Base-by-base conservation (phyloP, 2,329 filamentous ascomycete species). In the Huntiella savannae region DNA sequence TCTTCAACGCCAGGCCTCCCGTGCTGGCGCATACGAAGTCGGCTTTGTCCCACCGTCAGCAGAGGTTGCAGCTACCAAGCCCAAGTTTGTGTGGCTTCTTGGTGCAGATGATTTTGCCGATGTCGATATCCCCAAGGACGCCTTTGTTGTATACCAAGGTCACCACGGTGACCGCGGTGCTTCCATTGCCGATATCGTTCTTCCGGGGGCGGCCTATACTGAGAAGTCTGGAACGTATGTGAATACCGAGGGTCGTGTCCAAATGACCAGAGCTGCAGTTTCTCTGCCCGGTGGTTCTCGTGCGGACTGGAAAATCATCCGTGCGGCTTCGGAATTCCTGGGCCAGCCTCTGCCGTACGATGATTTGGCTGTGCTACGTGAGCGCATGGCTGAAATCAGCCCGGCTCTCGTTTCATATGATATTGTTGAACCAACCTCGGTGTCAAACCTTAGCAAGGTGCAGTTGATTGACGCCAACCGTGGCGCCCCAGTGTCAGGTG, bases 231-330 rank as follows among this genome's bases (percentile, higher is more conserved):
- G 78, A 50, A 98, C 91, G 39, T 98, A 93, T 59, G 76, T 98
- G 65, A 98, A 96, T 75, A 96, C 91, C 0, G 91, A 98, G 64
- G 91, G 91, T 48, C 83, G 91, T 56, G 85, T 91, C 16, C 91
- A 98, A 67, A 81, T 94, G 69, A 91, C 83, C 46, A 82, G 91
- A 53, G 80, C 84, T 41, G 91, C 91, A 28, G 92, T 86, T 34
- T 82, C 82, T 40, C 71, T 94, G 53, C 84, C 86, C 17, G 91
- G 91, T 50, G 91, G 86, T 45, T 77, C 88, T 48, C 77, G 91
- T 58, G 88, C 91, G 52, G 91, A 98, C 67, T 98, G 91, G 91
- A 98, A 96, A 76, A 96, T 98, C 58, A 78, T 98, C 55, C 84
- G 91, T 53, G 91, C 91, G 13, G 77, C 74, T 48, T 91, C 82